A percentile compares a stretch with the other conserved stretches of the same genome.
Evolutionary conservation across 2,329 filamentous ascomycete species (phyloP).

Genomic region (Paraphoma chrysanthemicola): DNA sequence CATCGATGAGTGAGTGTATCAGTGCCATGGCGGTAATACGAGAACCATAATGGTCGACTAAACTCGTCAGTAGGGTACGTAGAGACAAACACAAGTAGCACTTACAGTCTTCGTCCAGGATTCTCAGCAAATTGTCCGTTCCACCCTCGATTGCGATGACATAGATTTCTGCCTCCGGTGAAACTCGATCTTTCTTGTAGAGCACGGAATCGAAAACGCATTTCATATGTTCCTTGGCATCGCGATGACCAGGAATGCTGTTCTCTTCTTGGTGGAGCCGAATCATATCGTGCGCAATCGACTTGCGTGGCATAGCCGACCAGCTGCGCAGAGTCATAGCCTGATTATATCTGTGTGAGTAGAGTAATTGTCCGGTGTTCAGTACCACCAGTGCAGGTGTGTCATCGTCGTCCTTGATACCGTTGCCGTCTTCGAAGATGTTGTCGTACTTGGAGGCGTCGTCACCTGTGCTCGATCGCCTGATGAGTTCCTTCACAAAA

Average conservation of each 20-base stretch:
- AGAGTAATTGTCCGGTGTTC: conserved; percentile 79
- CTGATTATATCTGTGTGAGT: conserved; percentile 70
- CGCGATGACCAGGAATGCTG: conserved; percentile 66
- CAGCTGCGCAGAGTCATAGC: conserved; percentile 67
- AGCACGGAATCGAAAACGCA: conserved; percentile 73
- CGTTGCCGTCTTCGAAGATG: conserved; percentile 27
- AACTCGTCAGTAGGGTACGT: background rate
- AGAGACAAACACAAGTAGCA: conserved; percentile 32
- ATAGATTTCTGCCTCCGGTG: conserved; percentile 65
- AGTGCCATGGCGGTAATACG: conserved; percentile 43
- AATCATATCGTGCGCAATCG: conserved; percentile 63
- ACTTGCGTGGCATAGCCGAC: conserved; percentile 66
- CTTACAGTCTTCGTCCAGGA: conserved; percentile 64
- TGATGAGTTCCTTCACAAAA: conserved; percentile 60
- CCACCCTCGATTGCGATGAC: conserved; percentile 75
- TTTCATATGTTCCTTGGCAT: conserved; percentile 66
- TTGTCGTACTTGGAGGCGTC: conserved; percentile 13
- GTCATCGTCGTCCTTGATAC: conserved; percentile 20
- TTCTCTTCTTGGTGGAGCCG: conserved; percentile 65
- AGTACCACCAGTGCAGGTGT: conserved; percentile 72
- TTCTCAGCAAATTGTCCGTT: conserved; percentile 63
- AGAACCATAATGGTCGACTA: conserved; percentile 33
- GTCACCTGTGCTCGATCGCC: conserved; percentile 23
- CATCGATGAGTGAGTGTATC: conserved; percentile 28
- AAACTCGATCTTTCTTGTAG: conserved; percentile 51